Percentiles rank a stretch among this genome's conserved stretches.
Evolutionary conservation across 2,329 filamentous ascomycete species (phyloP).

Genomic region (Bimuria novae-zelandiae): DNA sequence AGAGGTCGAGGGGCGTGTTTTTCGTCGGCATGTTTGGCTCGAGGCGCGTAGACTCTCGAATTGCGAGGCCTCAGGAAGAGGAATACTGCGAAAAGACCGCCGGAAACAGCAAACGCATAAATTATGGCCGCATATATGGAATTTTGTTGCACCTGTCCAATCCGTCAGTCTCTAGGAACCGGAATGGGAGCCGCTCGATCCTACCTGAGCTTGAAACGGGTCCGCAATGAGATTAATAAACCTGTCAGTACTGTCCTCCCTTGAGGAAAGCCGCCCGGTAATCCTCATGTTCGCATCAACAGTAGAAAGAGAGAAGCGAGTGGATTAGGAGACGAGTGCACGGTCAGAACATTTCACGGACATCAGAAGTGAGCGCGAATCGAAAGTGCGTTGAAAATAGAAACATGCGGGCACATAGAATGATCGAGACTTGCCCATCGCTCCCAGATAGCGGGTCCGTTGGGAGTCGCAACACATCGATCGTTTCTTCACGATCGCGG

Average conservation of each 20-base stretch:
- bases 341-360: background rate
- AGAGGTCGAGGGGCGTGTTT: slow-evolving; percentile 85
- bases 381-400: background rate
- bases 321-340: background rate
- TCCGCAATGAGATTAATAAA: slow-evolving; percentile 49
- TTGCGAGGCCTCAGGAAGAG: slow-evolving; percentile 90
- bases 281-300: background rate
- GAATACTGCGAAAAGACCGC: slow-evolving; percentile 77
- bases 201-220: slow-evolving; percentile 45
- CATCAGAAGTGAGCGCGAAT: background rate
- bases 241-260: slow-evolving; percentile 27
- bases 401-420: background rate
- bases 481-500: background rate
- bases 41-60: slow-evolving; percentile 88
- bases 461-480: background rate
- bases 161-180: background rate
- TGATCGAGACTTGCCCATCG: slow-evolving; percentile 1
- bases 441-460: background rate
- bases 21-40: slow-evolving; percentile 88
- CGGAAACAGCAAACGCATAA: slow-evolving; percentile 76
- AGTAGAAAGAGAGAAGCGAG: background rate
- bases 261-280: background rate
- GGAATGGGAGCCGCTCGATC: background rate
- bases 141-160: slow-evolving; percentile 57
- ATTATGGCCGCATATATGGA: slow-evolving; percentile 80